Evolutionary conservation across 495 filamentous ascomycete species (phyloP), one percentile per base, ranked within the genome.

Genomic region (Aspergillus diversus): DNA sequence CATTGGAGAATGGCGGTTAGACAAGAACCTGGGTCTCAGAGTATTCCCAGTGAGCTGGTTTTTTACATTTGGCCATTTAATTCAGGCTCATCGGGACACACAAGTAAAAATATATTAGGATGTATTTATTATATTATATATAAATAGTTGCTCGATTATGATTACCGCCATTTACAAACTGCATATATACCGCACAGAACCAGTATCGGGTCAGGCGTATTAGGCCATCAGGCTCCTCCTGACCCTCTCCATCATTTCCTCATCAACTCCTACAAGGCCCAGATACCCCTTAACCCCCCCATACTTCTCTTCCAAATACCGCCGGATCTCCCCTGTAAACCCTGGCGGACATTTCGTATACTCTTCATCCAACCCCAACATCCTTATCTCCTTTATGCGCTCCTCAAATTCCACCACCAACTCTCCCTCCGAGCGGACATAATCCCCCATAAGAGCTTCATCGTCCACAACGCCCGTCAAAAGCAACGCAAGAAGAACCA

Each of bases 211-310:
- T 2, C 21, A 32, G 9, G 4, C 7, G 37, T 58, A 59, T 59
- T 59, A 67, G 16, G 53, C 51, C 31, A 67, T 15, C 35, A 78
- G 63, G 47, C 54, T 66, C 58, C 55, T 60, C 64, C 73, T 64
- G 51, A 83, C 71, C 16, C 51, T 66, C 50, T 79, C 74, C 56
- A 78, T 65, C 60, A 71, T 72, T 32, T 67, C 73, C 12, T 63
- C 61, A 13, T 71, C 72, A 53, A 93, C 82, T 9, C 89, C 89
- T 53, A 87, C 83, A 9, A 64, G 64, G 33, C 75, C 72, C 55
- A 92, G 73, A 75, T 92, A 93, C n/a, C 66, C 73, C 42, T 81
- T 71, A 7, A 90, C 75, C 0, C 88, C 85, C 0, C 88, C 87
- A 74, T 90, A 89, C 59, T 71, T 77, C 13, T 69, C 60, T 2